Evolutionary conservation across 495 filamentous ascomycete species (phyloP).

Genomic region (Sabuloglossum arenarium): DNA sequence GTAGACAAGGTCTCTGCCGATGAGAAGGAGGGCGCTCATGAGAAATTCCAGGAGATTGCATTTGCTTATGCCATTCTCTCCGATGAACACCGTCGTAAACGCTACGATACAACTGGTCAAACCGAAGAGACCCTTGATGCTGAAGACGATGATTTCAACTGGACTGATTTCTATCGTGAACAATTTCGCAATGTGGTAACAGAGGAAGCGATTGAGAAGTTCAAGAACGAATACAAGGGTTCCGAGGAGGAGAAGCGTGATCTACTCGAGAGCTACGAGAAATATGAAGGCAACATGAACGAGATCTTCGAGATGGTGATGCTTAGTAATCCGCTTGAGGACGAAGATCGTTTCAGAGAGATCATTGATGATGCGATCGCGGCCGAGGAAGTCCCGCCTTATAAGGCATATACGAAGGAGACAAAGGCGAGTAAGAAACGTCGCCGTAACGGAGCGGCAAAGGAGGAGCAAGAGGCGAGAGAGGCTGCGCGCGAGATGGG

Average conservation of each 20-base stretch:
- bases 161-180: constrained; percentile 67
- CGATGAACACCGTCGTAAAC: constrained; percentile 48
- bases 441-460: background rate
- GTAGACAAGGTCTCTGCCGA: constrained; percentile 52
- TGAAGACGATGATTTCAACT: constrained; percentile 55
- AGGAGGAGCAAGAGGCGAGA: constrained; percentile 5
- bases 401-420: constrained; percentile 50
- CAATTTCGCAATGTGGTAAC: constrained; percentile 58
- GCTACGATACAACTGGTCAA: constrained; percentile 76
- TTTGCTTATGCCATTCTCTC: constrained; percentile 89
- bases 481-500: constrained; percentile 5
- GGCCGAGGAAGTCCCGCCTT: constrained; percentile 38
- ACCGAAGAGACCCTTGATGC: constrained; percentile 53
- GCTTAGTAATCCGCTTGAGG: constrained; percentile 63
- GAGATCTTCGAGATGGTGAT: constrained; percentile 62
- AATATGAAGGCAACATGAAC: constrained; percentile 49
- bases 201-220: constrained; percentile 42
- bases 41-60: constrained; percentile 70
- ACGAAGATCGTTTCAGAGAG: constrained; percentile 62
- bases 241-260: constrained; percentile 67
- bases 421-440: constrained; percentile 18
- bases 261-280: constrained; percentile 51
- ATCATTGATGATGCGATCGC: constrained; percentile 72
- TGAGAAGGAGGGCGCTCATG: constrained; percentile 44
- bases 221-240: constrained; percentile 60